Evolutionary conservation across 2,329 filamentous ascomycete genomes (phyloP).

Genomic region (Ophiostoma tasmaniense): DNA sequence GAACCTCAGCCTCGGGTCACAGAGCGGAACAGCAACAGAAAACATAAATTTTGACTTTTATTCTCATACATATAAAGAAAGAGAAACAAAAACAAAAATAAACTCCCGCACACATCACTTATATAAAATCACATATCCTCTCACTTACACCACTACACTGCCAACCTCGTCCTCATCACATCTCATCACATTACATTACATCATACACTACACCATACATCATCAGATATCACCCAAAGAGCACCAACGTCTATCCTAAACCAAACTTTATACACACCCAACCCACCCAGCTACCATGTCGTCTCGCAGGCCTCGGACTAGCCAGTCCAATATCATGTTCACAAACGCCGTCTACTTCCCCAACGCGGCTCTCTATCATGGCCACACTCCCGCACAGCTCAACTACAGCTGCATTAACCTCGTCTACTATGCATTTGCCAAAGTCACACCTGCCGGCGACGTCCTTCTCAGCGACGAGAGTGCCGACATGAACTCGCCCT

Average conservation of each 20-base stretch:
- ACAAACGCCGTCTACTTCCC: constrained; percentile 78
- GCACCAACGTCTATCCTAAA: neutral
- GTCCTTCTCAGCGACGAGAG: constrained; percentile 70
- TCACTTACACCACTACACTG: neutral
- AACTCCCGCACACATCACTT: neutral
- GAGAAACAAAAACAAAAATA: neutral
- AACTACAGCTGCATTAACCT: constrained; percentile 71
- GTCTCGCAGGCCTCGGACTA: constrained; percentile 36
- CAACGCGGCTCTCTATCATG: constrained; percentile 66
- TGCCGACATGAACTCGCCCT: constrained; percentile 63
- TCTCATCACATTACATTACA: neutral
- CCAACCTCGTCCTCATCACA: neutral
- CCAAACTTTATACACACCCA: neutral
- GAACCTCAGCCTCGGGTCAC: constrained; percentile 12
- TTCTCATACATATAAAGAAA: neutral
- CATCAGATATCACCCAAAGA: neutral
- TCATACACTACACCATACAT: neutral
- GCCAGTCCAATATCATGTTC: constrained; percentile 44
- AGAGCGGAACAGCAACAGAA: neutral
- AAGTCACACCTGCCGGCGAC: constrained; percentile 60
- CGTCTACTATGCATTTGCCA: constrained; percentile 77
- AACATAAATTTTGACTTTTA: neutral
- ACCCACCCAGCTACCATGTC: neutral
- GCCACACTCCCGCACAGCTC: constrained; percentile 63
- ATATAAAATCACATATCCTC: neutral